Conservation (phyloP, 2,329 filamentous ascomycete species). For the Alternaria gaisen region DNA sequence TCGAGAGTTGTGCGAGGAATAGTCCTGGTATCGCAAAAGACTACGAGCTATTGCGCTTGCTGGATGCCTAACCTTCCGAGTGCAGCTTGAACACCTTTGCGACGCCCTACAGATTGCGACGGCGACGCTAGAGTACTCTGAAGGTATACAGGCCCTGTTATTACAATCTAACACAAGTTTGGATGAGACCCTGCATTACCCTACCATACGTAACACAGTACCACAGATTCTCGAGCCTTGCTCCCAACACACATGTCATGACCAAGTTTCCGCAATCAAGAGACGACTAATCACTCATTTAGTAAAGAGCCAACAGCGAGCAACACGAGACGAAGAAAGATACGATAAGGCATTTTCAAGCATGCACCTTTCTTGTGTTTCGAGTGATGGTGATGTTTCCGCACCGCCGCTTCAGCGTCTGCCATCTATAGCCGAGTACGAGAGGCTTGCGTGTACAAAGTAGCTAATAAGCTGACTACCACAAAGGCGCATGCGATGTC, state of each 20-base stretch:
- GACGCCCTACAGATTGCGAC: neutral
- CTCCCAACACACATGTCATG: neutral
- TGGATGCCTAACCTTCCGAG: conserved; percentile 25
- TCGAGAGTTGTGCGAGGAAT: conserved; percentile 42
- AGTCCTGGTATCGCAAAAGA: conserved; percentile 50
- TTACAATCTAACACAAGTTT: neutral
- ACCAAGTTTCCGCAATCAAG: neutral
- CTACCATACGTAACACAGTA: conserved; percentile 6
- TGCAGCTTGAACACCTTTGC: neutral
- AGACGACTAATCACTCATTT: neutral
- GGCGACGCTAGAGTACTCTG: neutral
- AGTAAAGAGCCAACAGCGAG: neutral
- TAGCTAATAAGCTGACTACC: conserved; percentile 3
- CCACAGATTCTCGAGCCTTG: neutral
- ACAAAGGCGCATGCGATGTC: conserved; percentile 4
- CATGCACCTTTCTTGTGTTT: neutral
- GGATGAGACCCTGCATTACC: conserved; percentile 2
- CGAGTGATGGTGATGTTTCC: conserved; percentile 3
- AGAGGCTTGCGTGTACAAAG: conserved; percentile 18
- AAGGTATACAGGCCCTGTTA: neutral
- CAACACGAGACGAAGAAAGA: neutral
- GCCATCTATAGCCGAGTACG: conserved; percentile 10
- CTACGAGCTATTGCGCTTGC: conserved; percentile 43
- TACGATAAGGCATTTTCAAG: neutral
- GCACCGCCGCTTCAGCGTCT: conserved; percentile 1